Conservation (phyloP, 2,329 filamentous ascomycete species). For the Geosmithia flava region DNA sequence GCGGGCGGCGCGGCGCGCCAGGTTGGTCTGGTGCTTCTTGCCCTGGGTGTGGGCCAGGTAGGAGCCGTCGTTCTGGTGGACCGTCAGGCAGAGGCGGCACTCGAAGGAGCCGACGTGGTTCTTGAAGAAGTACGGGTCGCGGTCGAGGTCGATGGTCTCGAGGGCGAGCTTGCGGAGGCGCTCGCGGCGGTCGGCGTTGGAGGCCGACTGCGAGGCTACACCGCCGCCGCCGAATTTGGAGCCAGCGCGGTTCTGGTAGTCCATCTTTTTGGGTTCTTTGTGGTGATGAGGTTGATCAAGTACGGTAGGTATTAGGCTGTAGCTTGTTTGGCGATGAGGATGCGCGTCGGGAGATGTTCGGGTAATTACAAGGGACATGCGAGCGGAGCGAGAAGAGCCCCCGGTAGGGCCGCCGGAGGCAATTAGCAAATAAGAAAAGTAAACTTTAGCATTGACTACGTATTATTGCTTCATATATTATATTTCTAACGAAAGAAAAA, state of each 20-base stretch:
- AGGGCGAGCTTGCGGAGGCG: constrained; percentile 95
- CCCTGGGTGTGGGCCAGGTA: constrained; percentile 98
- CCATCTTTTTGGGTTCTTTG: constrained; percentile 30
- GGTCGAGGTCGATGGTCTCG: constrained; percentile 97
- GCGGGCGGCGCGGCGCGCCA: constrained; percentile 87
- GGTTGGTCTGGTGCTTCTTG: constrained; percentile 97
- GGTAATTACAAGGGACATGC: neutral
- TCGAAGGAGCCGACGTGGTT: constrained; percentile 98
- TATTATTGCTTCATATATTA: too few relatives aligned
- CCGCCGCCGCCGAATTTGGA: constrained; percentile 97
- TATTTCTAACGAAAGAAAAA: too few relatives aligned
- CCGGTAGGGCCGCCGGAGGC: too few relatives aligned
- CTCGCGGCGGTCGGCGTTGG: constrained; percentile 93
- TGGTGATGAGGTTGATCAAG: neutral
- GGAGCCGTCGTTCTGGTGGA: constrained; percentile 97
- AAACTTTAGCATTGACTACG: too few relatives aligned
- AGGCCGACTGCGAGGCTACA: constrained; percentile 84
- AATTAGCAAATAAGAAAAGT: too few relatives aligned
- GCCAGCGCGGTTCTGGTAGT: constrained; percentile 83
- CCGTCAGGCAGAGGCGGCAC: constrained; percentile 90
- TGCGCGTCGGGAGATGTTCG: neutral
- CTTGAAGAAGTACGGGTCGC: constrained; percentile 99
- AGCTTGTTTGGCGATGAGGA: neutral
- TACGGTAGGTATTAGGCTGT: neutral
- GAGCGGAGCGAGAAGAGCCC: neutral